Evolutionary conservation across 78 protist genomes (phyloP).

Genomic region (Diacronema lutheri): DNA sequence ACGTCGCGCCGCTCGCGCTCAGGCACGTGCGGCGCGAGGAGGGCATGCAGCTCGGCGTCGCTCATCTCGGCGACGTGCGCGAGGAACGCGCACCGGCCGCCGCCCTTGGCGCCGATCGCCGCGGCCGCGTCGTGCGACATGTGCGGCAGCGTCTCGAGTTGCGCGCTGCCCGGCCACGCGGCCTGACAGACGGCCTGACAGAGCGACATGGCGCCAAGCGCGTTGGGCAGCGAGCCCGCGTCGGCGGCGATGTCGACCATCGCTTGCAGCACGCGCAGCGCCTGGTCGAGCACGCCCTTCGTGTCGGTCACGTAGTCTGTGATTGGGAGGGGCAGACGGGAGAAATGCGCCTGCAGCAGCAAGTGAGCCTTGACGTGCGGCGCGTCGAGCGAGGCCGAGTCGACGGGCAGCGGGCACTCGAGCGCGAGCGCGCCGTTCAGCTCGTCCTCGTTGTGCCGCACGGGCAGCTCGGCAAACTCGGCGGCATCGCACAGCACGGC

Average conservation of each 20-base stretch:
- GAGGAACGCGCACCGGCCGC: neutral
- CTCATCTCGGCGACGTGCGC: neutral
- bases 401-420: slow-evolving; percentile 61
- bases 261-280: slow-evolving; percentile 79
- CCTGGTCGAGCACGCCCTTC: slow-evolving; percentile 89
- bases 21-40: neutral
- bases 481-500: slow-evolving; percentile 3
- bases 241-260: slow-evolving; percentile 85
- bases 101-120: neutral
- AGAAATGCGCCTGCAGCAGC: slow-evolving; percentile 84
- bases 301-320: slow-evolving; percentile 93
- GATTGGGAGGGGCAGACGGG: slow-evolving; percentile 77
- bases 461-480: slow-evolving; percentile 51
- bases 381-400: slow-evolving; percentile 29
- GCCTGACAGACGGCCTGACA: slow-evolving; percentile 74
- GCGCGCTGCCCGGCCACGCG: neutral
- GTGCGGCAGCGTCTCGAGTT: slow-evolving; percentile 2
- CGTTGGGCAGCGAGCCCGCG: slow-evolving; percentile 58
- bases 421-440: slow-evolving; percentile 67
- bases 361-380: slow-evolving; percentile 88
- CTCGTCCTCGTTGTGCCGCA: slow-evolving; percentile 97
- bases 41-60: neutral
- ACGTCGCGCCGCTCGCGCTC: neutral
- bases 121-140: neutral
- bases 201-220: slow-evolving; percentile 56